Evolutionary conservation across 169 alveolate genomes (phyloP).

Genomic region (Cryptosporidium felis): DNA sequence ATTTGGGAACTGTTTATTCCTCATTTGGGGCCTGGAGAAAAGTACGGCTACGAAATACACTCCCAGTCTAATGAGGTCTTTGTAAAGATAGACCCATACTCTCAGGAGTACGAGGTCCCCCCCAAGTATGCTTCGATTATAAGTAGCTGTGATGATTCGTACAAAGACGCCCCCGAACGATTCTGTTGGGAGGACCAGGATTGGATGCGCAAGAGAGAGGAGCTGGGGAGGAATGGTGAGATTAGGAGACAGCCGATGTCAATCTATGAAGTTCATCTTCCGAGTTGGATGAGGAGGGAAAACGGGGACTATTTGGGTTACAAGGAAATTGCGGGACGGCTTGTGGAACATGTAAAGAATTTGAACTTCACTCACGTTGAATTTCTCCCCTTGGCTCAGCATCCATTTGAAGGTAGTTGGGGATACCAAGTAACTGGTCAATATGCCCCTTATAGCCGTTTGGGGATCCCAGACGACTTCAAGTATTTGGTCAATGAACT

Average conservation of each 20-base stretch:
- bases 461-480: conserved; percentile 79
- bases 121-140: conserved; percentile 79
- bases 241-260: conserved; percentile 79
- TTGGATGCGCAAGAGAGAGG: conserved; percentile 76
- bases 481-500: conserved; percentile 77
- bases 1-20: conserved; percentile 81
- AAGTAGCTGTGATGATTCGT: conserved; percentile 78
- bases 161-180: conserved; percentile 73
- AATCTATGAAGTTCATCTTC: conserved; percentile 80
- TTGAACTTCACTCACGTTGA: conserved; percentile 81
- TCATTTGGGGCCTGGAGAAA: conserved; percentile 74
- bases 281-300: conserved; percentile 81
- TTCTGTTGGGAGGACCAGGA: conserved; percentile 78
- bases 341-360: conserved; percentile 75
- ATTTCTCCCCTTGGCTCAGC: conserved; percentile 81
- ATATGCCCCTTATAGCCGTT: conserved; percentile 79
- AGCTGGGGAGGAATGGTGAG: conserved; percentile 72
- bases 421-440: conserved; percentile 81
- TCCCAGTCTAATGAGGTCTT: conserved; percentile 72
- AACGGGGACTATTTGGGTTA: conserved; percentile 75
- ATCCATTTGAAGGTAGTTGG: conserved; percentile 83
- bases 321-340: conserved; percentile 77
- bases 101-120: conserved; percentile 80
- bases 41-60: conserved; percentile 77
- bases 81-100: conserved; percentile 80